These are phyloP conservation scores for Paramecium bursaria DNA, from an alignment of 73 alveolate species.

Conservation along the genomic window DNA sequence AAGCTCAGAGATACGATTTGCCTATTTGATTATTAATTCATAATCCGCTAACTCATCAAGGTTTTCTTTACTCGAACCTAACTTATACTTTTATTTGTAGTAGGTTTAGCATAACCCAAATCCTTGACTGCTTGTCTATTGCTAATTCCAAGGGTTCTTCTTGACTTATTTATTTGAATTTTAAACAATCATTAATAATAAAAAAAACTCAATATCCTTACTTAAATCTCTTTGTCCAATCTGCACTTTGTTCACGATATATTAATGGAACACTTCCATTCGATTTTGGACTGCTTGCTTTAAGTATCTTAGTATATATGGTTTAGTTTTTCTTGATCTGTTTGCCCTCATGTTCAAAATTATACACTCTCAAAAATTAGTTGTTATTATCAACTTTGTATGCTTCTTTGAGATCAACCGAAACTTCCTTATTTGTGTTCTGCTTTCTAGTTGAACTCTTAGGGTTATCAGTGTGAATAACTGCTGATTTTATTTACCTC, in stretches of 20 bases:
- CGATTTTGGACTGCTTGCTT: too few relatives aligned
- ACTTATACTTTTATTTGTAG: too few relatives aligned
- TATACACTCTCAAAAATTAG: slow-evolving; percentile 51
- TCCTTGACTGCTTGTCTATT: not conserved
- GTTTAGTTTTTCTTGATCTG: too few relatives aligned
- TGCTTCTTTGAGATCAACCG: slow-evolving; percentile 42
- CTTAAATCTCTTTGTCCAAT: too few relatives aligned
- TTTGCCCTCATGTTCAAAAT: slow-evolving; percentile 60
- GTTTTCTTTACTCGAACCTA: not conserved
- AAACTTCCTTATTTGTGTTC: slow-evolving; percentile 18
- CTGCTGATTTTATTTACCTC: slow-evolving; percentile 25
- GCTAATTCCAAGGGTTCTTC: not conserved
- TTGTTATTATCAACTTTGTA: slow-evolving; percentile 6
- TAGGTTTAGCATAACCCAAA: not conserved
- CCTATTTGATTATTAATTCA: not conserved
- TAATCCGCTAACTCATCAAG: too few relatives aligned
- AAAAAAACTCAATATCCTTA: too few relatives aligned
- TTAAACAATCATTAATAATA: too few relatives aligned
- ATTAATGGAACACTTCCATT: too few relatives aligned
- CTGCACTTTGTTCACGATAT: too few relatives aligned
- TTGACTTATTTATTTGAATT: too few relatives aligned
- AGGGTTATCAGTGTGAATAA: not conserved
- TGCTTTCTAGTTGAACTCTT: slow-evolving; percentile 20
- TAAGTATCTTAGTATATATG: too few relatives aligned
- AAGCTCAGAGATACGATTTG: not conserved